Evolutionary conservation across 495 filamentous ascomycete genomes (phyloP).

Genomic region (Tuber borchii): DNA sequence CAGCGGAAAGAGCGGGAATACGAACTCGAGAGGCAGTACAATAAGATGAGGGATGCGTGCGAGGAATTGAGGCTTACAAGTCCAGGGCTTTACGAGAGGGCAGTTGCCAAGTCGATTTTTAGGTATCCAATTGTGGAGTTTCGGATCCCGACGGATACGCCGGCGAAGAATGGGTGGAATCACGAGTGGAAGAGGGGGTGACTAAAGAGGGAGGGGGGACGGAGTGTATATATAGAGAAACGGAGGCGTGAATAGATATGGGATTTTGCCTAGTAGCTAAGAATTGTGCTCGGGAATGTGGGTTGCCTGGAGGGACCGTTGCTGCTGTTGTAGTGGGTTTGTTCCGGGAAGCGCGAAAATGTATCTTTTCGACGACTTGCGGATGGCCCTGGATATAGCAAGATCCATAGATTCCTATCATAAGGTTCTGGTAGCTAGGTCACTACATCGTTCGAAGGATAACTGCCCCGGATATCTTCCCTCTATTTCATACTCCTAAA

Average conservation of each 20-base stretch:
- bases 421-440: neutral
- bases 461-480: neutral
- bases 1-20: constrained; percentile 50
- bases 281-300: neutral
- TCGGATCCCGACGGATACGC: constrained; percentile 44
- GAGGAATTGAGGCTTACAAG: constrained; percentile 58
- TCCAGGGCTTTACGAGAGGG: constrained; percentile 58
- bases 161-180: constrained; percentile 61
- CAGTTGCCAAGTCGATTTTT: constrained; percentile 59
- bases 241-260: neutral
- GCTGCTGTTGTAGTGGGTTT: neutral
- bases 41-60: constrained; percentile 61
- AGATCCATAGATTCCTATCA: neutral
- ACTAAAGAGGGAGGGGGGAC: too few species aligned
- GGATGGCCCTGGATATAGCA: neutral
- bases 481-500: neutral
- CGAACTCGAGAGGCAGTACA: constrained; percentile 63
- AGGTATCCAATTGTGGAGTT: constrained; percentile 42
- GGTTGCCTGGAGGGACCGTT: neutral
- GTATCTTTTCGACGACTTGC: neutral
- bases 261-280: neutral
- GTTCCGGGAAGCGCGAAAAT: neutral
- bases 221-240: neutral
- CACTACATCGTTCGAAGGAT: neutral
- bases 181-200: constrained; percentile 46